Percentiles rank a stretch among this genome's conserved stretches.
phyloP scores from a whole-genome alignment of 2,329 filamentous ascomycete genomes.

The Graphilbum fragrans region DNA sequence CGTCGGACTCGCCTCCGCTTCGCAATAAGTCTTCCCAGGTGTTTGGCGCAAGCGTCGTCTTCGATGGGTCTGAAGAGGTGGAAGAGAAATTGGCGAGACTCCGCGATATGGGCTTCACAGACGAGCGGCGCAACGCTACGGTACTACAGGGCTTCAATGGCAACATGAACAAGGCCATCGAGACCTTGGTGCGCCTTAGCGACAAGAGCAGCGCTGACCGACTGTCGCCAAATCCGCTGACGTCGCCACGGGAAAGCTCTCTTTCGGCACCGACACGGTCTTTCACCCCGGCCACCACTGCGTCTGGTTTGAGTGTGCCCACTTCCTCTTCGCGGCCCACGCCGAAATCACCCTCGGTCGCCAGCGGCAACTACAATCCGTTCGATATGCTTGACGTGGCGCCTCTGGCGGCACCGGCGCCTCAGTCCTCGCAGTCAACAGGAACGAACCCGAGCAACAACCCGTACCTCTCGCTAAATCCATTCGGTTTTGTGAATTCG shows the following conservation, averaged over 20 bases:
- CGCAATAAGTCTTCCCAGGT: constrained; percentile 52
- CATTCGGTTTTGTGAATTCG: constrained; percentile 46
- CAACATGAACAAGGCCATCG: constrained; percentile 75
- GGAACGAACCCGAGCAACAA: constrained; percentile 47
- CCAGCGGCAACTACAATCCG: constrained; percentile 33
- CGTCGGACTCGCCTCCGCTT: constrained; percentile 21
- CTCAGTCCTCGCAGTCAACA: constrained; percentile 54
- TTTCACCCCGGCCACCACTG: constrained; percentile 38
- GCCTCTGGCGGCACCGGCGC: constrained; percentile 35
- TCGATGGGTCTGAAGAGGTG: constrained; percentile 32
- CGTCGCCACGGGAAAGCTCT: constrained; percentile 32
- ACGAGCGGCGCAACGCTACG: constrained; percentile 66
- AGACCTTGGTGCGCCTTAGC: constrained; percentile 71
- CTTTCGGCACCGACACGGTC: constrained; percentile 34
- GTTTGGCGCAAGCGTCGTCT: constrained; percentile 57
- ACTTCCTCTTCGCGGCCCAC: constrained; percentile 8
- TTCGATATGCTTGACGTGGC: constrained; percentile 56
- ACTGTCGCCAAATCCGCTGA: constrained; percentile 15
- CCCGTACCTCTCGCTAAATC: constrained; percentile 48
- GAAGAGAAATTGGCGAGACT: constrained; percentile 68
- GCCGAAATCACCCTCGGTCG: constrained; percentile 27
- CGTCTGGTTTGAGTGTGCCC: constrained; percentile 14
- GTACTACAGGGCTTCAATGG: constrained; percentile 76
- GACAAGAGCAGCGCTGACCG: constrained; percentile 56
- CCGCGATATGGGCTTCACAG: constrained; percentile 83